Conservation (phyloP, 2,329 filamentous ascomycete species). For the Teratosphaeria destructans region DNA sequence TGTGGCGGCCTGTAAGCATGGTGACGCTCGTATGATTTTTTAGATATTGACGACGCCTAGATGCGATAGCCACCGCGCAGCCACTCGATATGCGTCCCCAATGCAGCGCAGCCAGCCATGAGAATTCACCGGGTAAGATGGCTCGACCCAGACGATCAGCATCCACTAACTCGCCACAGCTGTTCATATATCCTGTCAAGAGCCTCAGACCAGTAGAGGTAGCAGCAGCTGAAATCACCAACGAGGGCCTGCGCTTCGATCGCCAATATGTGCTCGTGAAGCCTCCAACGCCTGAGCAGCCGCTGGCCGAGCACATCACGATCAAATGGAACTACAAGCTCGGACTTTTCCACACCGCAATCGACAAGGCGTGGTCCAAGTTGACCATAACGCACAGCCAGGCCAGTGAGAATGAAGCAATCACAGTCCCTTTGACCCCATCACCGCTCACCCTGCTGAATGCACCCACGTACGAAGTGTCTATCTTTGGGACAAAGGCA, state of each 20-base stretch:
- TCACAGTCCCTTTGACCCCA: conserved; percentile 21
- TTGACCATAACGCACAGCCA: conserved; percentile 24
- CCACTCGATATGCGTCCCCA: neutral
- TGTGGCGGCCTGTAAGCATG: neutral
- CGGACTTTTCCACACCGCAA: conserved; percentile 23
- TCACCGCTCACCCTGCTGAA: conserved; percentile 22
- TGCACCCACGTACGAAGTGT: conserved; percentile 19
- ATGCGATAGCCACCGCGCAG: neutral
- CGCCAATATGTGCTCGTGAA: conserved; percentile 26
- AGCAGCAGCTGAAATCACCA: conserved; percentile 23
- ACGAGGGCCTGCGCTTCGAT: conserved; percentile 25
- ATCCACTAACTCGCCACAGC: conserved; percentile 7
- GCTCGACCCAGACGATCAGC: neutral
- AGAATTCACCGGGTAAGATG: conserved; percentile 22
- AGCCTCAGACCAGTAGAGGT: conserved; percentile 24
- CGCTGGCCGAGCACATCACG: conserved; percentile 25
- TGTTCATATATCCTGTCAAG: conserved; percentile 27
- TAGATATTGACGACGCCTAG: neutral
- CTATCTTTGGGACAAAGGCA: conserved; percentile 25
- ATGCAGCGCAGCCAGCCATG: conserved; percentile 10
- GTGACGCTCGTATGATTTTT: neutral
- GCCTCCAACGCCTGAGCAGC: conserved; percentile 18
- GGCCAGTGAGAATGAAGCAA: conserved; percentile 16
- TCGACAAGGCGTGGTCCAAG: conserved; percentile 24
- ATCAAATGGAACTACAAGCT: conserved; percentile 26